Percentiles rank a stretch among this genome's conserved stretches.
phyloP scores from a whole-genome alignment of 2,329 filamentous ascomycete genomes.

The Fusarium sp. region DNA sequence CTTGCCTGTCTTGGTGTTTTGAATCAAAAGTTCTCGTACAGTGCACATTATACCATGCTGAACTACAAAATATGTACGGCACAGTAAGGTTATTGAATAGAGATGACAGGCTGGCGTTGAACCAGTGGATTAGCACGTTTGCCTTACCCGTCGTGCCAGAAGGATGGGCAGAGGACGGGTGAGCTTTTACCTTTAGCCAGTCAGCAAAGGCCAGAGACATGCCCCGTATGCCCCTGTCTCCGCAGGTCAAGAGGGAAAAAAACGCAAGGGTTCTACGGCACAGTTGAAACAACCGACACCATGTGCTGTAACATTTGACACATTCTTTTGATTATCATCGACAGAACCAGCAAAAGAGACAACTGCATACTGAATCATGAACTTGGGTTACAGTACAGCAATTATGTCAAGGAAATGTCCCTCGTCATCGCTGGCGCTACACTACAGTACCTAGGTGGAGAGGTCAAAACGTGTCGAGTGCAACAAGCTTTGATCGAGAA shows the following conservation, averaged over 20 bases:
- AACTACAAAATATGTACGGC: not conserved
- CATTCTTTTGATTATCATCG: conserved; percentile 8
- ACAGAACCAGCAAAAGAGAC: conserved; percentile 9
- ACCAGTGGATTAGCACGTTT: conserved; percentile 8
- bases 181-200: conserved; percentile 16
- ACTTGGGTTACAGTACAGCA: not conserved
- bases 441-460: not conserved
- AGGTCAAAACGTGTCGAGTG: conserved; percentile 6
- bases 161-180: conserved; percentile 6
- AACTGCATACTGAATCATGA: not conserved
- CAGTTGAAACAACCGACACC: not conserved
- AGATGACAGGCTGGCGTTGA: not conserved
- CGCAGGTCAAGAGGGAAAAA: not conserved
- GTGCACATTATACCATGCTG: not conserved
- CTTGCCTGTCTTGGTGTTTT: conserved; percentile 2
- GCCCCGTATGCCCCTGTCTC: conserved; percentile 5
- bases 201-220: conserved; percentile 22
- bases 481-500: conserved; percentile 27
- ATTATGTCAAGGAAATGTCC: not conserved
- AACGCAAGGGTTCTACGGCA: not conserved
- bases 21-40: not conserved
- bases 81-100: not conserved
- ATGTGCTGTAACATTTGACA: not conserved
- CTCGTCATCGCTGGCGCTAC: not conserved
- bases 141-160: conserved; percentile 22